A percentile compares a stretch with the other conserved stretches of the same genome.
Evolutionary conservation across 1,284 basidiomycete species (phyloP).

Genomic region (Rhodotorula sp.): DNA sequence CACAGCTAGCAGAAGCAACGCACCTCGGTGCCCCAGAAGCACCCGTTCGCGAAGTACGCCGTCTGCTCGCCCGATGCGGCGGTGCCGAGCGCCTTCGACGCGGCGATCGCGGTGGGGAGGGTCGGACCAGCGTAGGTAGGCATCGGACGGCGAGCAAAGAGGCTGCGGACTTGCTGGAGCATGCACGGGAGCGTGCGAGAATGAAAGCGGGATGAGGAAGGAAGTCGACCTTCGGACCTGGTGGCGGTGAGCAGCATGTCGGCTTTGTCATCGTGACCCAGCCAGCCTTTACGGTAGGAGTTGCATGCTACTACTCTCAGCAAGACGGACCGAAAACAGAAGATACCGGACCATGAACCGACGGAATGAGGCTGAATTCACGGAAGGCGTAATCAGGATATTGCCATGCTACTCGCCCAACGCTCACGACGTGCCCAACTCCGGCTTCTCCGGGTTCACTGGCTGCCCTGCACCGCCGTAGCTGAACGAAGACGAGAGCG

Average conservation of each 20-base stretch:
- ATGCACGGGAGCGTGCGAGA: slow-evolving; percentile 7
- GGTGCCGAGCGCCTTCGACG: slow-evolving; percentile 18
- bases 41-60: slow-evolving; percentile 43
- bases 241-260: too few relatives aligned
- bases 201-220: background rate
- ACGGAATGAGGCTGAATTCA: background rate
- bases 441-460: slow-evolving; percentile 11
- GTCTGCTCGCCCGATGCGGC: slow-evolving; percentile 2
- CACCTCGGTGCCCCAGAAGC: slow-evolving; percentile 30
- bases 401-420: background rate
- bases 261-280: too few relatives aligned
- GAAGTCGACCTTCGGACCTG: too few relatives aligned
- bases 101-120: slow-evolving; percentile 39
- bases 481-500: slow-evolving; percentile 5
- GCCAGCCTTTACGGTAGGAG: too few relatives aligned
- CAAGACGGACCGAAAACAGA: too few relatives aligned
- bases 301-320: too few relatives aligned
- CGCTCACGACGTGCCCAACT: background rate
- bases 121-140: slow-evolving; percentile 41
- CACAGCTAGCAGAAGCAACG: background rate
- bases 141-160: slow-evolving; percentile 23
- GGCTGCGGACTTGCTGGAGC: slow-evolving; percentile 20
- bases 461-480: slow-evolving; percentile 40
- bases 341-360: too few relatives aligned
- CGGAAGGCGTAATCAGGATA: background rate